These are phyloP conservation scores for Linnemannia zychae DNA, from an alignment of 192 early-diverging fungal genomes.

Conservation along the genomic window DNA sequence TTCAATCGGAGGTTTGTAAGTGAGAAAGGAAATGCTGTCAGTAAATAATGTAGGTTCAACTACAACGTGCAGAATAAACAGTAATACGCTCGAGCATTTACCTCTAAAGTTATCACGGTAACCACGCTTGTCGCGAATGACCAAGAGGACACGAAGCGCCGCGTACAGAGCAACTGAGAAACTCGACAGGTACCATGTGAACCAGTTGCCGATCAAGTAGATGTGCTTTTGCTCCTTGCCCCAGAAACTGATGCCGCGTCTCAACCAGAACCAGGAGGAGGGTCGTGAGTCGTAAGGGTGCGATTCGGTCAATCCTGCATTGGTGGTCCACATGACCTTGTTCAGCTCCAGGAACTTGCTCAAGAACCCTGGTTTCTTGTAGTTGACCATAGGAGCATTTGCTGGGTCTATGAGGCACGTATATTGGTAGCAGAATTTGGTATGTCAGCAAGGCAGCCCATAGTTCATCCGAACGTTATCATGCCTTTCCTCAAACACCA, in stretches of 20 bases:
- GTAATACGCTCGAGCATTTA: slow-evolving; percentile 1
- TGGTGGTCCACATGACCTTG: slow-evolving; percentile 89
- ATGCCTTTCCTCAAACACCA: background rate
- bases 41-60: background rate
- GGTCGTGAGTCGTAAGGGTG: slow-evolving; percentile 97
- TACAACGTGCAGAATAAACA: too few relatives aligned
- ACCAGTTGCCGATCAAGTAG: slow-evolving; percentile 94
- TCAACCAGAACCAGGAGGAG: slow-evolving; percentile 87
- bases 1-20: slow-evolving; percentile 27
- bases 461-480: background rate
- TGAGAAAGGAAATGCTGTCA: background rate
- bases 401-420: slow-evolving; percentile 64
- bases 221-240: slow-evolving; percentile 79
- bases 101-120: slow-evolving; percentile 60
- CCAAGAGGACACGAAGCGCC: slow-evolving; percentile 65
- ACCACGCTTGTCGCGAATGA: slow-evolving; percentile 71
- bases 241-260: slow-evolving; percentile 92
- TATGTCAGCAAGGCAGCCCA: background rate
- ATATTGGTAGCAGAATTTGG: slow-evolving; percentile 1
- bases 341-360: slow-evolving; percentile 92
- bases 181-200: slow-evolving; percentile 85
- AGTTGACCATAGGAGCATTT: slow-evolving; percentile 68
- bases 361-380: slow-evolving; percentile 79
- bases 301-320: slow-evolving; percentile 87
- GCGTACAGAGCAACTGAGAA: slow-evolving; percentile 74